These are phyloP conservation scores for Schizopora paradoxa DNA, from an alignment of 1,284 basidiomycete species.

Conservation along the genomic window DNA sequence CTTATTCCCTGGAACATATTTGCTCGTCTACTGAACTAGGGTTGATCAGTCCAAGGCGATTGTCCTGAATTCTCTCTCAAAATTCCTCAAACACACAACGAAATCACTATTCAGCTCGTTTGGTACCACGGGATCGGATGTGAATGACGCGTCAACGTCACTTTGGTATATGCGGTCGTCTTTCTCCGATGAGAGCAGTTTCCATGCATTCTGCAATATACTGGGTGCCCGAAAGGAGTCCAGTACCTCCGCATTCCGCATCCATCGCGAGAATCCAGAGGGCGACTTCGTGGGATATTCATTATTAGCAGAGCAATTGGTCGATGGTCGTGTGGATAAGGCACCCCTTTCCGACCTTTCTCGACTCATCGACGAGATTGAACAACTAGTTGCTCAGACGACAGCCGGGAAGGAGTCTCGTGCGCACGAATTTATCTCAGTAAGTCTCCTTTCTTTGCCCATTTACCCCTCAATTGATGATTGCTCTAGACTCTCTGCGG, in stretches of 20 bases:
- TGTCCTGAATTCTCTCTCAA: constrained; percentile 54
- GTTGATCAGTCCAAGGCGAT: constrained; percentile 52
- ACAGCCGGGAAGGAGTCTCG: too few species aligned
- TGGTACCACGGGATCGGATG: constrained; percentile 7
- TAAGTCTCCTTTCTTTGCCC: too few species aligned
- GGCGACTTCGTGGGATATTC: constrained; percentile 26
- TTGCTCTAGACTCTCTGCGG: constrained; percentile 37
- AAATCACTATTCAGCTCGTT: neutral
- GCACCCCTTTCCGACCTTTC: constrained; percentile 6
- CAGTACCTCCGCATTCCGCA: neutral
- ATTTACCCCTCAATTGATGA: too few species aligned
- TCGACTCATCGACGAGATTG: constrained; percentile 7
- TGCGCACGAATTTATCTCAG: too few species aligned
- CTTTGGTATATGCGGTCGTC: constrained; percentile 50
- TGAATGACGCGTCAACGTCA: constrained; percentile 14
- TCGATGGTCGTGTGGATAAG: too few species aligned
- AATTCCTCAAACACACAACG: constrained; percentile 45
- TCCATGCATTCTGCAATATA: constrained; percentile 41
- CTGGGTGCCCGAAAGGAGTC: constrained; percentile 23
- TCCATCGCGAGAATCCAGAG: constrained; percentile 17
- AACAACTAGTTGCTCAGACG: neutral
- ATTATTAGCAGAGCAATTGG: too few species aligned
- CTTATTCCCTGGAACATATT: constrained; percentile 7
- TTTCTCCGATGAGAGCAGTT: constrained; percentile 45
- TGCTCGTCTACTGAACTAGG: neutral